Conservation (phyloP, 2,329 filamentous ascomycete species). For the Ophiocordyceps sinensis region DNA sequence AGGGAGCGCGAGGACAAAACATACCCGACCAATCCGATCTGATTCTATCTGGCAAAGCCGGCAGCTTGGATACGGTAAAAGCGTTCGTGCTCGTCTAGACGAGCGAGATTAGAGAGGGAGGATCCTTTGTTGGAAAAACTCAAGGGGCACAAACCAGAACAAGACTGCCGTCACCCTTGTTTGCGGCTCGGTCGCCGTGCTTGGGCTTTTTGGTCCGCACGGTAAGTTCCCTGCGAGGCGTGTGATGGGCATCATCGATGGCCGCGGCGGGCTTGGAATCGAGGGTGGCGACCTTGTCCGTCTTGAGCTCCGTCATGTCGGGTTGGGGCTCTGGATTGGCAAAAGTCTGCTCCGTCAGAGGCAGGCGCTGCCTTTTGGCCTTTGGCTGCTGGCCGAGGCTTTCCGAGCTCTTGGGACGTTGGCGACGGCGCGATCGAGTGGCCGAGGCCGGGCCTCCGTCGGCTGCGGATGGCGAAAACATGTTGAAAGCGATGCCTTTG, state of each 20-base stretch:
- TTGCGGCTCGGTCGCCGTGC: conserved; percentile 41
- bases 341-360: conserved; percentile 42
- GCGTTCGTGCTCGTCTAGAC: conserved; percentile 65
- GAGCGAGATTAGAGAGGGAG: too few species aligned
- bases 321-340: conserved; percentile 32
- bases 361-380: conserved; percentile 46
- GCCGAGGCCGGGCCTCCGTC: conserved; percentile 39
- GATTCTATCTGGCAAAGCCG: conserved; percentile 66
- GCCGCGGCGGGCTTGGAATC: conserved; percentile 28
- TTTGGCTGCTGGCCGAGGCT: conserved; percentile 42
- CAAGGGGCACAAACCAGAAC: conserved; percentile 39
- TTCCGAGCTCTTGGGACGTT: conserved; percentile 43
- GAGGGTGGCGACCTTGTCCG: conserved; percentile 30
- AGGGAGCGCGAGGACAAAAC: conserved; percentile 12
- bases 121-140: too few species aligned
- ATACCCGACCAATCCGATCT: conserved; percentile 51
- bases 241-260: conserved; percentile 25
- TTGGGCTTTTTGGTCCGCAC: conserved; percentile 49
- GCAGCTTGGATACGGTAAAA: conserved; percentile 74
- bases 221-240: conserved; percentile 37
- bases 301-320: conserved; percentile 43
- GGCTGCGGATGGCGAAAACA: conserved; percentile 44
- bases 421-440: conserved; percentile 46
- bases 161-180: conserved; percentile 53
- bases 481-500: conserved; percentile 14